A percentile compares a stretch with the other conserved stretches of the same genome.
These are phyloP conservation scores for Xylaria acuta DNA, from an alignment of 495 filamentous ascomycete genomes.

Conservation along the genomic window DNA sequence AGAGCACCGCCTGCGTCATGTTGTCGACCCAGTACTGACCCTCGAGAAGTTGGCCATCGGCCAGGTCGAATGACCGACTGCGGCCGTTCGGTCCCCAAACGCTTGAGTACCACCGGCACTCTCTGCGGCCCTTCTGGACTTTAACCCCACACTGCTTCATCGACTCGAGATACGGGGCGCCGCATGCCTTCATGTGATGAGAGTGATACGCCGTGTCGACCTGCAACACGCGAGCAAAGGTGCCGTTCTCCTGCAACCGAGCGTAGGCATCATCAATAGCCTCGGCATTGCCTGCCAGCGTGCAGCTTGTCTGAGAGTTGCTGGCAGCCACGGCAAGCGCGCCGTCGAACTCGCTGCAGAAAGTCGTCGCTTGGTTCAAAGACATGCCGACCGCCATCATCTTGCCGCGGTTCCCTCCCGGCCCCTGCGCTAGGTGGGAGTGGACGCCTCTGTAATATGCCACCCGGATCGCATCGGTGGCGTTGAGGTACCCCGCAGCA, in stretches of 20 bases:
- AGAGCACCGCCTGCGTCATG: slow-evolving; percentile 49
- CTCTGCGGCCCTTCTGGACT: slow-evolving; percentile 29
- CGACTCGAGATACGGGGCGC: slow-evolving; percentile 33
- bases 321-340: slow-evolving; percentile 46
- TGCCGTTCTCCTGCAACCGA: slow-evolving; percentile 31
- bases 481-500: slow-evolving; percentile 46
- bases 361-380: slow-evolving; percentile 43
- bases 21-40: slow-evolving; percentile 54
- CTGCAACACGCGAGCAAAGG: slow-evolving; percentile 44
- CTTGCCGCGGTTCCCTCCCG: slow-evolving; percentile 36
- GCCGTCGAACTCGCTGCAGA: slow-evolving; percentile 43
- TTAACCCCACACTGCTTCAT: slow-evolving; percentile 16
- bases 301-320: slow-evolving; percentile 52
- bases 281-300: slow-evolving; percentile 48
- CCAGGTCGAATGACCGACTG: slow-evolving; percentile 25
- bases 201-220: slow-evolving; percentile 58
- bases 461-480: slow-evolving; percentile 34
- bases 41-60: slow-evolving; percentile 24
- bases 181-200: slow-evolving; percentile 48
- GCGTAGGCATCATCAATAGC: slow-evolving; percentile 39
- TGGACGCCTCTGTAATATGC: slow-evolving; percentile 46
- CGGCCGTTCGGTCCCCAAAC: slow-evolving; percentile 26
- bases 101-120: slow-evolving; percentile 36
- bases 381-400: slow-evolving; percentile 60
- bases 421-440: slow-evolving; percentile 23